Percentiles rank a stretch among this genome's conserved stretches.
phyloP scores from a whole-genome alignment of 768 basidiomycete species.

The Hypsizygus marmoreus region DNA sequence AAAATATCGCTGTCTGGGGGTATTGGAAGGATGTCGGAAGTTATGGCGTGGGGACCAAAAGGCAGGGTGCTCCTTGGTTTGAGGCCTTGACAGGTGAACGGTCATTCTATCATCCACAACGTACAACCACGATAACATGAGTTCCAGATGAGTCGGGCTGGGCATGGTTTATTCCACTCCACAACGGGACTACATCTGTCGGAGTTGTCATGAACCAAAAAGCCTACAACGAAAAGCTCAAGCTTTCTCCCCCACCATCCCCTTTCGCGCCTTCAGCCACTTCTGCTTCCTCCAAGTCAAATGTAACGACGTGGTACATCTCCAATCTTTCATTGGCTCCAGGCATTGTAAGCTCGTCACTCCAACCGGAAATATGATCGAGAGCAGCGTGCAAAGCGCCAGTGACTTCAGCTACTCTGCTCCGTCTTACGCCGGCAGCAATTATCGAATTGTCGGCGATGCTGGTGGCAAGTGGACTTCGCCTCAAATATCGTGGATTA shows the following conservation, averaged over 20 bases:
- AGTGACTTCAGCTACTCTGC: constrained; percentile 70
- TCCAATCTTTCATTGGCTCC: constrained; percentile 50
- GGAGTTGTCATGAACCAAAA: constrained; percentile 65
- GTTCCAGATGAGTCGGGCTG: constrained; percentile 65
- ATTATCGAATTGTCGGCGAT: constrained; percentile 66
- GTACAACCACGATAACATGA: background rate
- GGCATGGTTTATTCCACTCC: constrained; percentile 75
- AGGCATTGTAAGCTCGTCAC: constrained; percentile 44
- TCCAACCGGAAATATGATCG: constrained; percentile 35
- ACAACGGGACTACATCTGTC: constrained; percentile 61
- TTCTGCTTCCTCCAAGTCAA: constrained; percentile 24
- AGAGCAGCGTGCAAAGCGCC: constrained; percentile 52
- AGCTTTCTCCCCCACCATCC: constrained; percentile 24
- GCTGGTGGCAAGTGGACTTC: constrained; percentile 52
- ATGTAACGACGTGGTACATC: constrained; percentile 42
- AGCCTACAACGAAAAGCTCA: constrained; percentile 41
- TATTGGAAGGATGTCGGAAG: constrained; percentile 63
- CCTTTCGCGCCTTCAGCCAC: constrained; percentile 30
- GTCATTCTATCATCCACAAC: constrained; percentile 1
- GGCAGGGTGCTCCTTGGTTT: constrained; percentile 66
- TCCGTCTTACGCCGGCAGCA: constrained; percentile 50
- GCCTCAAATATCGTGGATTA: background rate
- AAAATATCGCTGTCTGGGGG: constrained; percentile 78
- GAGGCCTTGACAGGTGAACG: constrained; percentile 67
- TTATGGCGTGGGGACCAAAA: constrained; percentile 51